Base-by-base conservation (phyloP, 441 rosid species). In the Euphorbia corollata region DNA sequence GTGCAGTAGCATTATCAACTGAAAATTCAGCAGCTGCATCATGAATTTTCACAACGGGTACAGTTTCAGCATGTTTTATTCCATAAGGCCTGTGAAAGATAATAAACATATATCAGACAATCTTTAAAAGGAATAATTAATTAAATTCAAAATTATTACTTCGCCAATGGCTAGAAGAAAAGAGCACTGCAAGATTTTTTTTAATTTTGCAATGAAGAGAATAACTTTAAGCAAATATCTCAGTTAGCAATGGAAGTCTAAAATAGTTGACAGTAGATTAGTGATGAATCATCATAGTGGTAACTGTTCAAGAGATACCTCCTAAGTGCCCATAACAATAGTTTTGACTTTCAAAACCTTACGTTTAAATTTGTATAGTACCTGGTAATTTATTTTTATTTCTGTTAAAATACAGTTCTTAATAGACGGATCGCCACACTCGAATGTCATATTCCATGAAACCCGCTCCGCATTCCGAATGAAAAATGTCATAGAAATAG, bases 51-150 rank as follows among this genome's bases (percentile, higher is more conserved):
- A 66, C 43, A 0, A 69, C 16, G 62, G 78, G 76, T 71, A 81
- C 84, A 65, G 80, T 74, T 70, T 81, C 82, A 20, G 87, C 81
- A 47, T 47, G 71, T 79, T 80, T 83, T 65, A 68, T 71, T 66
- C 71, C 79, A 71, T 61, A 54, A 54, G 67, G 72, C 78, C 97
- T 89, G 89, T 73, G 68, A 76, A 48, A 53, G 61, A 65, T 23
- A 39, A 59, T 16, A n/a, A 20, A 68, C 34, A 24, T 39, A 39
- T 64, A 53, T 66, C 50, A 66, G 15, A 51, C 64, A 30, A 62
- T 47, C 11, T 10, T 54, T 58, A 62, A 22, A 27, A 54, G 64
- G 19, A 23, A 27, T 24, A 36, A 51, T 51, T 12, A 38, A 50
- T 7, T 2, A 15, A 50, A 51, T 4, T 5, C 32, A 27, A 27